Base-by-base conservation (phyloP, 2,329 filamentous ascomycete genomes). In the Aspergillus fumigatus region DNA sequence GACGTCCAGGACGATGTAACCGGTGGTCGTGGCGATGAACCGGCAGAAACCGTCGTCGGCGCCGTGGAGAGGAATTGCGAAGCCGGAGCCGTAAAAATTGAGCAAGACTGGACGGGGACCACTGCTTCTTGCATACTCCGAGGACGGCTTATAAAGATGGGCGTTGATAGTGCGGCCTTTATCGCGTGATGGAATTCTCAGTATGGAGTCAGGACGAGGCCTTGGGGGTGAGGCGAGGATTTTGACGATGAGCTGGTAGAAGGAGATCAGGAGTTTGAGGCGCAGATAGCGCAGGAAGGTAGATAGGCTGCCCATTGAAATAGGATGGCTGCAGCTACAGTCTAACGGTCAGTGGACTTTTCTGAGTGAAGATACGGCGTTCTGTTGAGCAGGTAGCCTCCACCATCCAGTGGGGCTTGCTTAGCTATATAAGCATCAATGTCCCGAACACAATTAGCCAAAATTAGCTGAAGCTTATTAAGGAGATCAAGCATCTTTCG, bases 1-100 rank as follows among this genome's bases (percentile, higher is more conserved):
- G 4, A 82, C 73, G 55, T 79, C 79, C 7, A 82, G 70, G 17
- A 78, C 77, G 0, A 80, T 72, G 26, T 75, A 67, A 0, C 71
- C 67, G 21, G 76, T 56, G 27, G 75, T 68, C 8, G 65, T 56
- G 1, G 69, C 67, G 53, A 79, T 71, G 57, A 70, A 66, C 8
- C 77, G 68, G 57, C 75, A 79, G 21, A 75, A 71, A 11, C 70
- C 50, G 56, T 77, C 75, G 55, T 79, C 77, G 21, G 72, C 32
- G 32, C 32, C 32, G 17, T 35, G 17, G 4, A 35, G 32, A 5
- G 32, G 32, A 17, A 35, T 6, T 17, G 32, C 11, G 10, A 35
- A 17, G 32, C 32, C 32, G 14, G 32, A 35, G 32, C 32, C 32
- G 32, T 35, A 35, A 35, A 35, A 35, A 14, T 35, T 35, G 14